These are phyloP conservation scores for Cercospora nicotianae DNA, from an alignment of 2,329 filamentous ascomycete species.

Conservation along the genomic window DNA sequence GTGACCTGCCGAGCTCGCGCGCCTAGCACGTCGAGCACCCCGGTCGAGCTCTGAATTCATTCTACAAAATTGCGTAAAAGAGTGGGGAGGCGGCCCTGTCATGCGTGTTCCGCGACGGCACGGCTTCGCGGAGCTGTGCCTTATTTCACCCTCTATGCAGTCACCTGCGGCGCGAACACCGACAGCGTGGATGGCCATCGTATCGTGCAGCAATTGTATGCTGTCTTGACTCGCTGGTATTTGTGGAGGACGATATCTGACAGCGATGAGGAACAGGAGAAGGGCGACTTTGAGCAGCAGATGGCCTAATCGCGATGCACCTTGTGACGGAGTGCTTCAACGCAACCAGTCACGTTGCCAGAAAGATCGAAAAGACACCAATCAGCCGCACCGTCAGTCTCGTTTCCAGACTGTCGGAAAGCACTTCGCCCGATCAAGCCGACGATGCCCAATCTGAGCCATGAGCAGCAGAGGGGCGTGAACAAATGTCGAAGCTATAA, in stretches of 20 bases:
- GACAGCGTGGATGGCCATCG: background rate
- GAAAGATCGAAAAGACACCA: background rate
- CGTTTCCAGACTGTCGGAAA: constrained; percentile 9
- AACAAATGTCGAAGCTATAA: background rate
- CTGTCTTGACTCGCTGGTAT: background rate
- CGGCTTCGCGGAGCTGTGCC: constrained; percentile 10
- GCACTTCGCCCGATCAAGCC: constrained; percentile 11
- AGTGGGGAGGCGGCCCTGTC: constrained; percentile 1
- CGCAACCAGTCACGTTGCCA: constrained; percentile 8
- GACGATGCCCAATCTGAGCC: background rate
- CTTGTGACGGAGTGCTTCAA: background rate
- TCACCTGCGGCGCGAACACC: background rate
- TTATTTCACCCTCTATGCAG: background rate
- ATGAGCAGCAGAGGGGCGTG: constrained; percentile 1
- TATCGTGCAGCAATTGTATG: background rate
- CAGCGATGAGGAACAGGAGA: background rate
- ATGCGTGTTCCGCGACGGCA: constrained; percentile 5
- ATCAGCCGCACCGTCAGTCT: constrained; percentile 1
- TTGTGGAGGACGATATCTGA: background rate
- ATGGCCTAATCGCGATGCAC: background rate
- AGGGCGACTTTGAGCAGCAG: background rate
- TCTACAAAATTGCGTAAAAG: constrained; percentile 8
- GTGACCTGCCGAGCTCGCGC: constrained; percentile 12
- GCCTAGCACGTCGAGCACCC: constrained; percentile 12
- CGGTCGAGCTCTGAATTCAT: constrained; percentile 1